phyloP scores from a whole-genome alignment of 1,284 basidiomycete species.

The Ceratobasidium sp. region DNA sequence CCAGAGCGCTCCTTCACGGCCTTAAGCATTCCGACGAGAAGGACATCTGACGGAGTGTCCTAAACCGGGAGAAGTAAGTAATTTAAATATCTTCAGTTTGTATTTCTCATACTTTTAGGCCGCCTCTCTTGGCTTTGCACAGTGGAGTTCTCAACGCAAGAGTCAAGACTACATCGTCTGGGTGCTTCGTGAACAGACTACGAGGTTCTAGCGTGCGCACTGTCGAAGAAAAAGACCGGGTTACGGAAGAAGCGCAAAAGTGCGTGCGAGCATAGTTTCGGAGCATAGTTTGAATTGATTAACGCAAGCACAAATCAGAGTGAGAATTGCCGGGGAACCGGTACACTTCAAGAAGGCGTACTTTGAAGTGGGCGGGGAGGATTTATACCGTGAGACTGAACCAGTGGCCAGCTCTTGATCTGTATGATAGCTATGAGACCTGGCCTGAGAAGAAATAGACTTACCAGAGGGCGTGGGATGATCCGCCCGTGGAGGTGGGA shows the following conservation, averaged over 20 bases:
- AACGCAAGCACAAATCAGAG: not conserved
- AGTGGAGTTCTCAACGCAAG: constrained; percentile 84
- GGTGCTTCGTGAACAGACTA: constrained; percentile 59
- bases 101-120: constrained; percentile 62
- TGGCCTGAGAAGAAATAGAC: constrained; percentile 21
- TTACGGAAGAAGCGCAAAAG: not conserved
- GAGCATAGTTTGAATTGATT: not conserved
- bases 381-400: not conserved
- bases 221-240: constrained; percentile 32
- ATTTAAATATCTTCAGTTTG: not conserved
- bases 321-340: constrained; percentile 27
- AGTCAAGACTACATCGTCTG: constrained; percentile 86
- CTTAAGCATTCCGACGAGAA: constrained; percentile 75
- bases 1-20: constrained; percentile 61
- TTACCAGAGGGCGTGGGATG: constrained; percentile 28
- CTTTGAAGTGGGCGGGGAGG: constrained; percentile 2
- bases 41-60: constrained; percentile 76
- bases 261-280: constrained; percentile 1
- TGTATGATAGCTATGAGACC: not conserved
- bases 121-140: constrained; percentile 81
- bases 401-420: not conserved
- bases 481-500: constrained; percentile 15
- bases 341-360: constrained; percentile 18
- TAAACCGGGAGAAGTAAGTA: not conserved
- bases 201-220: constrained; percentile 35